Percentiles rank a stretch among this genome's conserved stretches.
Conservation (phyloP, 1,284 basidiomycete genomes). For the Ustilago bromivora region DNA sequence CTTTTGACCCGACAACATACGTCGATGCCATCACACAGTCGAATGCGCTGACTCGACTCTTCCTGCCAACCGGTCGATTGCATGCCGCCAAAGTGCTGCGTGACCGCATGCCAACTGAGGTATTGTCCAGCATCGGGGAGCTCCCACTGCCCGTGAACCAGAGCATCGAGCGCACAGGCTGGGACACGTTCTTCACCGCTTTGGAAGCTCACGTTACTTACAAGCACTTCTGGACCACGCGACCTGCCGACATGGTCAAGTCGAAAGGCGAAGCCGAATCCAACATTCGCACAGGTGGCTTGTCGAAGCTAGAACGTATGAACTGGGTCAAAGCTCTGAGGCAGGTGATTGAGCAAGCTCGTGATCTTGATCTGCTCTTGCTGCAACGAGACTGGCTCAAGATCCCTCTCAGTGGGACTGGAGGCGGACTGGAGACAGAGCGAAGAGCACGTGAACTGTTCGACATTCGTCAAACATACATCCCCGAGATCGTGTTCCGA, state of each 20-base stretch:
- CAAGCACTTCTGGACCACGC: conserved; percentile 57
- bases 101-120: conserved; percentile 58
- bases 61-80: conserved; percentile 59
- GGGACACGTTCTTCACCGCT: conserved; percentile 65
- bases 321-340: conserved; percentile 53
- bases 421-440: conserved; percentile 71
- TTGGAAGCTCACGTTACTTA: conserved; percentile 56
- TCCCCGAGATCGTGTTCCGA: conserved; percentile 89
- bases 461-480: conserved; percentile 85
- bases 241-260: conserved; percentile 24
- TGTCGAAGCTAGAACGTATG: conserved; percentile 53
- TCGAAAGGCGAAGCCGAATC: conserved; percentile 1
- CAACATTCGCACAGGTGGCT: conserved; percentile 18
- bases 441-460: conserved; percentile 78
- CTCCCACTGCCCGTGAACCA: conserved; percentile 49
- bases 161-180: conserved; percentile 61
- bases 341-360: conserved; percentile 70
- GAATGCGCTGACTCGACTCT: conserved; percentile 61
- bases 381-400: conserved; percentile 73
- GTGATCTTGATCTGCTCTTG: conserved; percentile 70
- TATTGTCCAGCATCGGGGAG: conserved; percentile 39
- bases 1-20: conserved; percentile 73
- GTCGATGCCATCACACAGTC: conserved; percentile 65
- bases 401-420: conserved; percentile 61
- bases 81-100: conserved; percentile 64